These are phyloP conservation scores for Theileria parva DNA, from an alignment of 169 alveolate genomes.

Conservation along the genomic window DNA sequence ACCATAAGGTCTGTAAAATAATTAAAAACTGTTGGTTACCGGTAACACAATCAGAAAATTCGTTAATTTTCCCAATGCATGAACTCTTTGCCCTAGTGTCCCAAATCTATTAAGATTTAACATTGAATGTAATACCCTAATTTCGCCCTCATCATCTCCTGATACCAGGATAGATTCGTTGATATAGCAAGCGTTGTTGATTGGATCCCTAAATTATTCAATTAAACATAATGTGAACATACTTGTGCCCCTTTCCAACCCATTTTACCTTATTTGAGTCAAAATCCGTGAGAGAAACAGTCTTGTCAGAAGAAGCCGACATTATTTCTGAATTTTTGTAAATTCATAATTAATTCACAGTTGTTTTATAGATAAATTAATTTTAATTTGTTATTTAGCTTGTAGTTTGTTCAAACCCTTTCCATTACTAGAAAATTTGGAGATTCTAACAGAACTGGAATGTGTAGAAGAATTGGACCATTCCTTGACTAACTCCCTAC, in stretches of 20 bases:
- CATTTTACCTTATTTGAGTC: slow-evolving; percentile 36
- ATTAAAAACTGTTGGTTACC: slow-evolving; percentile 10
- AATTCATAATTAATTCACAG: neutral
- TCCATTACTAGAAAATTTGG: slow-evolving; percentile 28
- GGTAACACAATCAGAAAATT: slow-evolving; percentile 25
- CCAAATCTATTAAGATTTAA: slow-evolving; percentile 23
- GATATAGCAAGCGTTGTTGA: slow-evolving; percentile 32
- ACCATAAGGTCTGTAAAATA: neutral
- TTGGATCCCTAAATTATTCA: slow-evolving; percentile 23
- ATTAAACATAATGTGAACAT: neutral
- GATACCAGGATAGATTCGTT: slow-evolving; percentile 42
- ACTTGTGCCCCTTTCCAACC: slow-evolving; percentile 57
- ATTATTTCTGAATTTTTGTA: slow-evolving; percentile 11
- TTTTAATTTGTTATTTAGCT: neutral
- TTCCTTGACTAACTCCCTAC: neutral
- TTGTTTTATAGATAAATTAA: neutral
- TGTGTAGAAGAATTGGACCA: slow-evolving; percentile 43
- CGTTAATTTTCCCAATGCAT: slow-evolving; percentile 22
- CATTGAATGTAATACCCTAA: slow-evolving; percentile 25
- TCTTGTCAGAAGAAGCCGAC: slow-evolving; percentile 55
- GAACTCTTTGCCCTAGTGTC: slow-evolving; percentile 30
- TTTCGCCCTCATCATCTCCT: slow-evolving; percentile 64
- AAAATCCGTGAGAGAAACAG: slow-evolving; percentile 40
- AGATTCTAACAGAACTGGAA: slow-evolving; percentile 43
- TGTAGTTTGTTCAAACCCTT: slow-evolving; percentile 12